A percentile compares a stretch with the other conserved stretches of the same genome.
Conservation (phyloP, 1,139 yeast species). For the Taphrina populina region DNA sequence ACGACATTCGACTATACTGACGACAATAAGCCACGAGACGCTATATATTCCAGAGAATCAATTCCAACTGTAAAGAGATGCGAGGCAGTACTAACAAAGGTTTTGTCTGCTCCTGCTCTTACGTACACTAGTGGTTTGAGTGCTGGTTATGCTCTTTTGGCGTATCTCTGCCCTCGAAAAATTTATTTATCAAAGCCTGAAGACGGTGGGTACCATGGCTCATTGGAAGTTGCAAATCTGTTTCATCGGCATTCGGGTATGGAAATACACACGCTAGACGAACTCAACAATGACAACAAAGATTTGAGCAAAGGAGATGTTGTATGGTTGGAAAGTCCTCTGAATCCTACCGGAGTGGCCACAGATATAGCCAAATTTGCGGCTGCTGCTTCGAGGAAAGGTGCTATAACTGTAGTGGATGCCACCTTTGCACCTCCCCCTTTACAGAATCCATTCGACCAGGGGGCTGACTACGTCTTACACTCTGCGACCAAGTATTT, state of each 20-base stretch:
- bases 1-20: conserved; percentile 70
- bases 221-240: conserved; percentile 65
- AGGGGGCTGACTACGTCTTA: conserved; percentile 82
- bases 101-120: conserved; percentile 55
- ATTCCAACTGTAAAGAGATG: conserved; percentile 71
- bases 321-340: conserved; percentile 88
- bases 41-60: conserved; percentile 64
- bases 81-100: conserved; percentile 62
- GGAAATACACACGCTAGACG: conserved; percentile 42
- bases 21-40: conserved; percentile 51
- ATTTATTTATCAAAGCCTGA: conserved; percentile 58
- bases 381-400: conserved; percentile 48
- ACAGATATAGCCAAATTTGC: conserved; percentile 69
- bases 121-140: conserved; percentile 75
- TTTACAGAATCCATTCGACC: conserved; percentile 62
- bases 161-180: conserved; percentile 68
- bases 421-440: conserved; percentile 94
- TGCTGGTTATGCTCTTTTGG: conserved; percentile 75
- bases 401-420: conserved; percentile 73
- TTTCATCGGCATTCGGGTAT: conserved; percentile 62
- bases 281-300: not conserved
- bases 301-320: conserved; percentile 51
- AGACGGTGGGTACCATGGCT: conserved; percentile 75
- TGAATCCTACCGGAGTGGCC: conserved; percentile 78
- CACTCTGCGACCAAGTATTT: conserved; percentile 90